phyloP scores from a whole-genome alignment of 2,329 filamentous ascomycete genomes.

The Xylaria arbuscula region DNA sequence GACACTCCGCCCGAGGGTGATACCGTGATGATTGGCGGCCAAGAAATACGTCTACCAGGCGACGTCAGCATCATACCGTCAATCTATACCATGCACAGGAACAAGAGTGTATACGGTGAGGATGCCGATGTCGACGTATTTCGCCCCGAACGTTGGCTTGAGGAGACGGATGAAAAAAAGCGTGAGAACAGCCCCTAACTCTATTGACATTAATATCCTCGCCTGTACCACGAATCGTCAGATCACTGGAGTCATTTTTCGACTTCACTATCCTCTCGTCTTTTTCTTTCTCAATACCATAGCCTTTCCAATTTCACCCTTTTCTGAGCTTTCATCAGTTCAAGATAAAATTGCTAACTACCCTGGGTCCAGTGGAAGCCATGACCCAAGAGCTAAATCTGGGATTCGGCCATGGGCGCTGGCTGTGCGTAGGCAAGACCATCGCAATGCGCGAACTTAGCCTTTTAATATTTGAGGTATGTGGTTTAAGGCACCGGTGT shows the following conservation, averaged over 20 bases:
- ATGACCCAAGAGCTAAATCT: constrained; percentile 32
- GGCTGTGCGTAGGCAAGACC: constrained; percentile 36
- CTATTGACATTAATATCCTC: not conserved
- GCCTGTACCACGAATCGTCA: not conserved
- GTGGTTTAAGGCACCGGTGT: not conserved
- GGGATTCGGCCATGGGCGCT: constrained; percentile 35
- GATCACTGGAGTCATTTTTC: not conserved
- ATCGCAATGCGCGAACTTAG: constrained; percentile 30
- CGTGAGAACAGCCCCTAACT: not conserved
- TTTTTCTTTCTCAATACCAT: not conserved
- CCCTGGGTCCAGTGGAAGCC: constrained; percentile 20
- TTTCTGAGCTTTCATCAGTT: not conserved
- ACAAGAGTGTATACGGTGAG: constrained; percentile 25
- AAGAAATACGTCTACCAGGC: constrained; percentile 28
- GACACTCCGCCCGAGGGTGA: constrained; percentile 35
- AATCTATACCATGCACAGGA: constrained; percentile 31
- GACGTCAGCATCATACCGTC: constrained; percentile 29
- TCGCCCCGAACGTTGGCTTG: constrained; percentile 40
- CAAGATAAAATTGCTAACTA: constrained; percentile 3
- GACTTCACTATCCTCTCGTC: not conserved
- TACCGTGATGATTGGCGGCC: constrained; percentile 20
- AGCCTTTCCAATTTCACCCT: not conserved
- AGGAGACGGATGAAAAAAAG: constrained; percentile 27
- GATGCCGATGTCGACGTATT: constrained; percentile 36
- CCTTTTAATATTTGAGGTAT: constrained; percentile 37